Evolutionary conservation across 192 early-diverging fungal species (phyloP).

Genomic region (Allomyces macrogynus): DNA sequence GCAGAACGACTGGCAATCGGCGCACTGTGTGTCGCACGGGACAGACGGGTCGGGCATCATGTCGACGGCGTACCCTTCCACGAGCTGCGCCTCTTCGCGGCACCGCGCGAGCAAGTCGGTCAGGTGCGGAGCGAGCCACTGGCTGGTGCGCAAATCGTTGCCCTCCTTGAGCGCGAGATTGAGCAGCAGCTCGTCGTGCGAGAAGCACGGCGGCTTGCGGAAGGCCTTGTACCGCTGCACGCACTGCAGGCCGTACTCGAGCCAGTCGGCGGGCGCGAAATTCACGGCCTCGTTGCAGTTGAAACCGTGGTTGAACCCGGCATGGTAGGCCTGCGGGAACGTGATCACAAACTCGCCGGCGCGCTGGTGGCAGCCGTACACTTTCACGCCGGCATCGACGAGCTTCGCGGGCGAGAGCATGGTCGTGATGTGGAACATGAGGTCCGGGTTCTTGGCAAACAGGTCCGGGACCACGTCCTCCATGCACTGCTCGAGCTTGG

Average conservation of each 20-base stretch:
- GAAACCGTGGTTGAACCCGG: conserved; percentile 91
- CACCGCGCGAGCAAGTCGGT: background rate
- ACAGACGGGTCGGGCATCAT: background rate
- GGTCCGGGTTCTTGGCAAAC: conserved; percentile 74
- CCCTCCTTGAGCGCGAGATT: conserved; percentile 24
- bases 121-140: background rate
- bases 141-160: background rate
- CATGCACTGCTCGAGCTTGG: conserved; percentile 69
- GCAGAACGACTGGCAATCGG: background rate
- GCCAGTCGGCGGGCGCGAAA: conserved; percentile 86
- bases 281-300: conserved; percentile 51
- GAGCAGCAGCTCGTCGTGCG: conserved; percentile 79
- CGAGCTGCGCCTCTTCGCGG: background rate
- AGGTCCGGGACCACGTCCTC: conserved; percentile 57
- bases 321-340: conserved; percentile 84
- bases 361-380: conserved; percentile 62
- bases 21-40: background rate
- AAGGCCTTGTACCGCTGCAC: conserved; percentile 60
- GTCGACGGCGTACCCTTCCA: background rate
- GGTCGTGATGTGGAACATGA: conserved; percentile 84
- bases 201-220: conserved; percentile 68
- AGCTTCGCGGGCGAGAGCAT: conserved; percentile 66
- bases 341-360: conserved; percentile 88
- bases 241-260: conserved; percentile 58
- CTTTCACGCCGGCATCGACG: conserved; percentile 47